phyloP scores from a whole-genome alignment of 1,284 basidiomycete genomes.

The Ganoderma lucidum region DNA sequence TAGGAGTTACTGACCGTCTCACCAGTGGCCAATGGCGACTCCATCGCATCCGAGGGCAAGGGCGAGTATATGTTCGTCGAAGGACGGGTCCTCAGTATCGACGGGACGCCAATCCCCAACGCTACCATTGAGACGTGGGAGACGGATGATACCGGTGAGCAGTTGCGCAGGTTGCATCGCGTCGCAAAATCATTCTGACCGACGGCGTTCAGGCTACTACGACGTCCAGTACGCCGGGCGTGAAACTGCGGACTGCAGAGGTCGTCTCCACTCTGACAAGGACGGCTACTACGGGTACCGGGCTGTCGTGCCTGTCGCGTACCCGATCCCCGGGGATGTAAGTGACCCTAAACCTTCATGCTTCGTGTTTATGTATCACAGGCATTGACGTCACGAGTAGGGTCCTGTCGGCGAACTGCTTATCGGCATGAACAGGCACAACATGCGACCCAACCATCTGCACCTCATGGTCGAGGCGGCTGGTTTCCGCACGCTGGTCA shows the following conservation, averaged over 20 bases:
- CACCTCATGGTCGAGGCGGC: slow-evolving; percentile 77
- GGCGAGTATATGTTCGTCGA: slow-evolving; percentile 85
- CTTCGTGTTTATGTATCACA: slow-evolving; percentile 16
- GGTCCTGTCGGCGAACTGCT: slow-evolving; percentile 80
- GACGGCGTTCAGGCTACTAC: slow-evolving; percentile 52
- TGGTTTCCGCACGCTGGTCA: slow-evolving; percentile 78
- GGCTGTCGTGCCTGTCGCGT: slow-evolving; percentile 80
- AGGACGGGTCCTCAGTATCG: slow-evolving; percentile 69
- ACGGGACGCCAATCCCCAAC: slow-evolving; percentile 72
- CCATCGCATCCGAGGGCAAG: slow-evolving; percentile 78
- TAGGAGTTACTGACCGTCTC: neutral
- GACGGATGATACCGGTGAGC: slow-evolving; percentile 75
- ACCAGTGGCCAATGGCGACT: slow-evolving; percentile 50
- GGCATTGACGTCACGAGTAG: slow-evolving; percentile 40
- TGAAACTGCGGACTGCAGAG: slow-evolving; percentile 77
- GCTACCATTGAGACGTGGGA: slow-evolving; percentile 89
- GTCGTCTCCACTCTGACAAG: slow-evolving; percentile 65
- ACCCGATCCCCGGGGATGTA: slow-evolving; percentile 83
- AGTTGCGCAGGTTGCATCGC: slow-evolving; percentile 41
- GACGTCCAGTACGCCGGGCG: slow-evolving; percentile 72
- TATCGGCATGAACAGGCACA: slow-evolving; percentile 68
- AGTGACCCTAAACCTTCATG: slow-evolving; percentile 28
- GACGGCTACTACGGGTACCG: slow-evolving; percentile 80
- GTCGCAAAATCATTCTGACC: too few species aligned
- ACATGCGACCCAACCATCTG: slow-evolving; percentile 82